Conservation (phyloP, 257 asterid species). For the Solanum habrochaites region DNA sequence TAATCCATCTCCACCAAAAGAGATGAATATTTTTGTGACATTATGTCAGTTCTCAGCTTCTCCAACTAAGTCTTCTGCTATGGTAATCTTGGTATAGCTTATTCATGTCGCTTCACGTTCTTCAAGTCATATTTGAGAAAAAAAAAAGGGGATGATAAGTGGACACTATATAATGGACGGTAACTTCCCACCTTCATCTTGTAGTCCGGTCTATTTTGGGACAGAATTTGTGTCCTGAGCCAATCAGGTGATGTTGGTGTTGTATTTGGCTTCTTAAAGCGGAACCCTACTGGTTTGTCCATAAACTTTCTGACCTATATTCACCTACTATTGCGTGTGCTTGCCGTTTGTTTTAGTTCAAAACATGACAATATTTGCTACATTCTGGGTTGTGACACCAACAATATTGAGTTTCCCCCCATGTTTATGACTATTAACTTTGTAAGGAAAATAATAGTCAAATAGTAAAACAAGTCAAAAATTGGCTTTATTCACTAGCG, state of each 20-base stretch:
- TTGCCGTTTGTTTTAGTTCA: neutral
- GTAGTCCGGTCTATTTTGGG: neutral
- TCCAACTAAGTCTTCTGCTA: no score
- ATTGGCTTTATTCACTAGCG: neutral
- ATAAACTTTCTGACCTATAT: neutral
- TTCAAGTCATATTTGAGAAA: neutral
- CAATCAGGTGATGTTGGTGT: neutral
- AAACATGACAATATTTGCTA: neutral
- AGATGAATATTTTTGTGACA: no score
- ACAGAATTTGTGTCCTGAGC: neutral
- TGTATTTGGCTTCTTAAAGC: neutral
- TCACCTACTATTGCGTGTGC: neutral
- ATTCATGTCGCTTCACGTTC: neutral
- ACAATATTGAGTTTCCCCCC: neutral
- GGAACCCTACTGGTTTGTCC: neutral
- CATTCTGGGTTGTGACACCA: neutral
- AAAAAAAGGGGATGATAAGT: neutral
- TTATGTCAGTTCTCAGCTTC: no score
- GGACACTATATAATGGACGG: neutral
- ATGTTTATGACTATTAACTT: neutral
- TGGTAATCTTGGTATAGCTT: no score
- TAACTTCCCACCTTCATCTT: neutral
- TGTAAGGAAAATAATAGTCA: neutral
- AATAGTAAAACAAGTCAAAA: neutral
- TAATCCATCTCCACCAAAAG: no score